Percentiles rank a stretch among this genome's conserved stretches.
phyloP scores from a whole-genome alignment of 768 basidiomycete genomes.

The Neoboletus brunneissimus region DNA sequence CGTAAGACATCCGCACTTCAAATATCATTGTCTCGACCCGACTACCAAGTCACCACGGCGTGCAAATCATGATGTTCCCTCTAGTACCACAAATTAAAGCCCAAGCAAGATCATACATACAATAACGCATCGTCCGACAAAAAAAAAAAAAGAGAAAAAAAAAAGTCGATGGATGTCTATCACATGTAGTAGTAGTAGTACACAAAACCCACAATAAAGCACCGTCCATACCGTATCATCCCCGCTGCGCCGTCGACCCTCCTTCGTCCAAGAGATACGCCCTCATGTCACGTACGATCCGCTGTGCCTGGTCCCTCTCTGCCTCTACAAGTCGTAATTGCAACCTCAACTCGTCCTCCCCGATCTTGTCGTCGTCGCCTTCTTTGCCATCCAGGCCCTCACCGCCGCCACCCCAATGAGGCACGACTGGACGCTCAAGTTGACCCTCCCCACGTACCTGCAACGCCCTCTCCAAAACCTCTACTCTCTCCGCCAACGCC shows the following conservation, averaged over 20 bases:
- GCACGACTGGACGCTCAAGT: background rate
- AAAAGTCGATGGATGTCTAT: too few relatives aligned
- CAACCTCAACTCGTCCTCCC: constrained; percentile 9
- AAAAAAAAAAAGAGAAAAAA: too few relatives aligned
- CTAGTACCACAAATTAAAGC: too few relatives aligned
- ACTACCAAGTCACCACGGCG: too few relatives aligned
- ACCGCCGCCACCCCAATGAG: background rate
- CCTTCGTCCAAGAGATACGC: constrained; percentile 16
- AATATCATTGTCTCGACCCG: too few relatives aligned
- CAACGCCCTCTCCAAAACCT: constrained; percentile 20
- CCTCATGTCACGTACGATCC: constrained; percentile 15
- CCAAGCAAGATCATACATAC: too few relatives aligned
- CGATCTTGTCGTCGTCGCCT: background rate
- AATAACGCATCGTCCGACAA: too few relatives aligned
- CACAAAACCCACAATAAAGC: too few relatives aligned
- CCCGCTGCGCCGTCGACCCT: background rate
- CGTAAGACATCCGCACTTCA: too few relatives aligned
- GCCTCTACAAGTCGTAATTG: constrained; percentile 15
- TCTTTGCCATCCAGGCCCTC: background rate
- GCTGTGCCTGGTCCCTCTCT: constrained; percentile 20
- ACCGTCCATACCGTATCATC: background rate
- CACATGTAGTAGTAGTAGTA: too few relatives aligned
- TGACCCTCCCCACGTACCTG: background rate
- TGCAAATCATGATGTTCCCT: too few relatives aligned
- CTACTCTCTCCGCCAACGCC: constrained; percentile 25